Conservation (phyloP, 345 rosid species). For the Euphorbia lathyris region DNA sequence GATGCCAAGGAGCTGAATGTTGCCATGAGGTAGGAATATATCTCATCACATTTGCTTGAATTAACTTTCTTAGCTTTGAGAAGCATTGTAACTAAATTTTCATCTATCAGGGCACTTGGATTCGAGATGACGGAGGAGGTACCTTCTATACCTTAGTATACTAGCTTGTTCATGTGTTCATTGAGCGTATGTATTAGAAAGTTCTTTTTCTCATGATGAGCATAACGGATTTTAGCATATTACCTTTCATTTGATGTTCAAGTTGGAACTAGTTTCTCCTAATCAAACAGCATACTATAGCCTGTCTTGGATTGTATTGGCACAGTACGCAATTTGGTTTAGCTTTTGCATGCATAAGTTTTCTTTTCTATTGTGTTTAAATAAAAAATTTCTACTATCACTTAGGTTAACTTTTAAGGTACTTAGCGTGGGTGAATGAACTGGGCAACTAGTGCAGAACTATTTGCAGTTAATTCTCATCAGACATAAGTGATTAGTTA, state of each 20-base stretch:
- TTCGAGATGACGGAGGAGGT: constrained; percentile 97
- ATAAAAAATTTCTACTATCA: background rate
- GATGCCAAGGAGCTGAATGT: constrained; percentile 97
- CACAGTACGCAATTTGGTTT: background rate
- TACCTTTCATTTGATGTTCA: background rate
- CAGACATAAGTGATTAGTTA: background rate
- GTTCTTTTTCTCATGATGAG: background rate
- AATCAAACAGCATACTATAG: background rate
- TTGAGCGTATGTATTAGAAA: constrained; percentile 1
- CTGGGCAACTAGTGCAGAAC: background rate
- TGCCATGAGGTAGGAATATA: constrained; percentile 77
- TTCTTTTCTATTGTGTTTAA: background rate
- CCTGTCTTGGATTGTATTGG: no score
- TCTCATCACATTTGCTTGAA: background rate
- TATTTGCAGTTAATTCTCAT: background rate
- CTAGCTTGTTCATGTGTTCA: background rate
- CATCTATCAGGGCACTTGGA: constrained; percentile 82
- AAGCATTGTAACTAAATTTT: constrained; percentile 11
- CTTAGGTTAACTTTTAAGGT: background rate
- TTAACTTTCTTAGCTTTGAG: constrained; percentile 3
- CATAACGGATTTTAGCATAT: background rate
- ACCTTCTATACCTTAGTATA: constrained; percentile 2
- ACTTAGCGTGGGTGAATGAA: background rate
- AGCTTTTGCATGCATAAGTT: background rate
- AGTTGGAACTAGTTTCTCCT: background rate